Base-by-base conservation (phyloP, 2,329 filamentous ascomycete species). In the Diplocarpon rosae region DNA sequence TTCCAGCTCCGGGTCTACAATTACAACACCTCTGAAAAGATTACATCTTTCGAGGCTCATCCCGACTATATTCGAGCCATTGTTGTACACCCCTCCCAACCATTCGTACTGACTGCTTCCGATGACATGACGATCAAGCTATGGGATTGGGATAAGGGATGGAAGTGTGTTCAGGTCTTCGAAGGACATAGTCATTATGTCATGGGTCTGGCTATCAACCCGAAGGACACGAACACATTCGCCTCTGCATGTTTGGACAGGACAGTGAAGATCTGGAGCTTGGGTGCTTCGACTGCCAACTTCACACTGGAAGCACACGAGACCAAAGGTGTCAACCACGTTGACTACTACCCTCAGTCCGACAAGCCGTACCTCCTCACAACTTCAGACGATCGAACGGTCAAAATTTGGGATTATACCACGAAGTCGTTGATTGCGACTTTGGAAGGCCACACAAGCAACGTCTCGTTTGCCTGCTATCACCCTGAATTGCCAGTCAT, bases 21-120 rank as follows among this genome's bases (percentile, higher is more conserved):
- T 71, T 98, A 96, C 76, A 96, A 98, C 70, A 98, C 92, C 43
- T 94, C 87, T 49, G 92, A 98, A 69, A 96, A 95, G 76, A 92
- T 96, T 60, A 90, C 88, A 43, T 85, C 85, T 13, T 96, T 95
- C 66, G 90, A 96, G 69, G 90, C 89, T 41, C 92, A 98, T 64
- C 92, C 92, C 49, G 92, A 98, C 67, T 98, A 98, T 63, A 96
- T 98, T 63, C 85, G 92, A 59, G 89, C 92, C 40, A 95, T 98
- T 57, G 87, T 83, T 52, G 86, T 98, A 31, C 92, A 98, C 65
- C 92, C 92, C 6, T 88, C 88, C 36, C 88, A 95, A 62, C 89
- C 92, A 1, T 96, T 95, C 60, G 86, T 96, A 42, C 73, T 98
- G 48, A 98, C 92, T 43, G 92, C 92, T 52, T 92, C 85, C 52